Percentiles rank a stretch among this genome's conserved stretches.
These are phyloP conservation scores for Mycena vulgaris DNA, from an alignment of 768 basidiomycete genomes.

Conservation along the genomic window DNA sequence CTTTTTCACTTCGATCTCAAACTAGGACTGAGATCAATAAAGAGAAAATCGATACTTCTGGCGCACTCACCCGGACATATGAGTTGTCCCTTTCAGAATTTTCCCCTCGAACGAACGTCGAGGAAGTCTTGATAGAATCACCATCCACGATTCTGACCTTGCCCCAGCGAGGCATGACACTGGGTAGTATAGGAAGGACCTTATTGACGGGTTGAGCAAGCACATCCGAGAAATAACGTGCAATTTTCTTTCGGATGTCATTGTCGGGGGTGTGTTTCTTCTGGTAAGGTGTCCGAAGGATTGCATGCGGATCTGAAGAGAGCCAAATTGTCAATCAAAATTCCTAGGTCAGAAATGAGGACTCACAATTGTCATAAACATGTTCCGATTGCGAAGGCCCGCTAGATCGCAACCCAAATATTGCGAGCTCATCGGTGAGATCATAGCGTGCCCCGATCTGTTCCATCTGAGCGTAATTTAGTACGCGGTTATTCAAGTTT, in stretches of 20 bases:
- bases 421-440: constrained; percentile 38
- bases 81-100: constrained; percentile 29
- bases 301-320: constrained; percentile 36
- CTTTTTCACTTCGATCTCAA: constrained; percentile 28
- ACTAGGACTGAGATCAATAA: not conserved
- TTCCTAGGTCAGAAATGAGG: not conserved
- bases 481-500: constrained; percentile 43
- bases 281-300: constrained; percentile 36
- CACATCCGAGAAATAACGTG: constrained; percentile 36
- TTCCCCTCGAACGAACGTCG: not conserved
- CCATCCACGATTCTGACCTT: constrained; percentile 45
- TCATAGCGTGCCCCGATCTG: constrained; percentile 45
- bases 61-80: constrained; percentile 40
- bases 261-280: constrained; percentile 23
- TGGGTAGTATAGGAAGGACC: constrained; percentile 31
- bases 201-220: not conserved
- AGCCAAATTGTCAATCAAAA: not conserved
- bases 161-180: constrained; percentile 42
- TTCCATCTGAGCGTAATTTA: constrained; percentile 46
- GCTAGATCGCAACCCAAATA: not conserved
- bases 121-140: constrained; percentile 38
- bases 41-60: too few relatives aligned
- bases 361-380: constrained; percentile 27
- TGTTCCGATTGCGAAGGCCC: constrained; percentile 1
- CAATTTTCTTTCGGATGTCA: constrained; percentile 30